Conservation (phyloP, 768 basidiomycete genomes). For the Lentinula aciculospora region DNA sequence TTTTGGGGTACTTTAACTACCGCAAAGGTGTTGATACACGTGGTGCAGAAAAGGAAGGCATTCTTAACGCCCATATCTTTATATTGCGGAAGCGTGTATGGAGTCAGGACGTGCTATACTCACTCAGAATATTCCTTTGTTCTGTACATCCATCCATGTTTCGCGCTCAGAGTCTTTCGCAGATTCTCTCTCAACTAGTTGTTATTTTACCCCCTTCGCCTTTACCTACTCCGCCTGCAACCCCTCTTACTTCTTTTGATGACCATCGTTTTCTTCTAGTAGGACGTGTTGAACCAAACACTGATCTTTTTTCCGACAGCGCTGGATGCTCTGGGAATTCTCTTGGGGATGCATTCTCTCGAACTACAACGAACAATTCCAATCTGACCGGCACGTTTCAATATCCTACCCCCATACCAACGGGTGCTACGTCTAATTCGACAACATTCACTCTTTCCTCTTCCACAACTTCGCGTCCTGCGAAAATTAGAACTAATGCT, state of each 20-base stretch:
- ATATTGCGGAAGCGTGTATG: constrained; percentile 2
- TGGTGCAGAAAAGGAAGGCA: constrained; percentile 1
- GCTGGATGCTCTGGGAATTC: neutral
- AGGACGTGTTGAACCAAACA: neutral
- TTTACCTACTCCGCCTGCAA: neutral
- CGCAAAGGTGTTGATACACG: neutral
- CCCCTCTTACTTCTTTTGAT: neutral
- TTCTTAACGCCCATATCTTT: neutral
- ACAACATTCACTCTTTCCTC: neutral
- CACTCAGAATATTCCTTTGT: neutral
- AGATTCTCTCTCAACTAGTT: neutral
- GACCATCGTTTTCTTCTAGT: neutral
- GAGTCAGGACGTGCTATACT: neutral
- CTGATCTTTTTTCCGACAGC: neutral
- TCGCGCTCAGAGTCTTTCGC: neutral
- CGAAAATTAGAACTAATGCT: neutral
- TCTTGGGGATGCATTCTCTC: neutral
- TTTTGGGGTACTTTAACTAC: neutral
- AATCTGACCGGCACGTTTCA: neutral
- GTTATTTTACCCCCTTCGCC: constrained; percentile 3
- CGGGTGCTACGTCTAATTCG: neutral
- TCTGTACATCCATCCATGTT: neutral
- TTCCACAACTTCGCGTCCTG: neutral
- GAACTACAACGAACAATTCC: neutral
- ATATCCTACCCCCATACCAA: neutral